Base-by-base conservation (phyloP, 257 asterid genomes). In the Solanum okadae region DNA sequence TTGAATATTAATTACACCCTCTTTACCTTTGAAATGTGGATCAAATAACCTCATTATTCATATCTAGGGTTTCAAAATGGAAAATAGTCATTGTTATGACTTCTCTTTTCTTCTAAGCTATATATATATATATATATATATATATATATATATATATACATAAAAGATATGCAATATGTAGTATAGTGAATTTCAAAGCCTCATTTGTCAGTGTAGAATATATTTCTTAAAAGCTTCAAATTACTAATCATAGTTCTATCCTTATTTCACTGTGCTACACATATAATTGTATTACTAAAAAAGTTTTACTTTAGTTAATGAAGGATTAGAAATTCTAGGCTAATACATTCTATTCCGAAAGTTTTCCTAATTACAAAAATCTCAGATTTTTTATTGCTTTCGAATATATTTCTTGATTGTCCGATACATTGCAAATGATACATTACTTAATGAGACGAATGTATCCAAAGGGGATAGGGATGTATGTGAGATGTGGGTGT, bases 381-480 rank as follows among this genome's bases (percentile, higher is more conserved):
- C 4, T 52, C 10, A 18, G 1, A 52, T 52, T 18, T 52, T 52
- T 52, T 2, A 52, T 52, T 18, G 10, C 61, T 49, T 6, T 52
- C 10, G 63, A 0, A 52, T 16, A 18, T 6, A 18, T 18, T 52
- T 0, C 0, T 52, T 52, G 63, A 0, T 52, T 18, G 2, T 52
- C 2, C 0, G 4, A 18, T 16, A 52, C n/a, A 18, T 52, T 18
- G 1, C 1, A 18, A 6, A 52, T 52, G n/a, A 52, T 52, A 52
- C n/a, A 52, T 52, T 52, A 18, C 63, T 52, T 18, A 18, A 18
- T 56, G 25, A 1, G 65, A 56, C 0, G 25, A 1, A 56, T 20
- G 25, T 7, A 56, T 56, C 65, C n/a, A 7, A 56, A 4, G n/a
- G 8, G 65, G 11, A 20, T 18, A 18, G 23, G 11, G n/a, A 52